A percentile compares a stretch with the other conserved stretches of the same genome.
phyloP scores from a whole-genome alignment of 2,329 filamentous ascomycete genomes.

The Aspergillus vadensis region DNA sequence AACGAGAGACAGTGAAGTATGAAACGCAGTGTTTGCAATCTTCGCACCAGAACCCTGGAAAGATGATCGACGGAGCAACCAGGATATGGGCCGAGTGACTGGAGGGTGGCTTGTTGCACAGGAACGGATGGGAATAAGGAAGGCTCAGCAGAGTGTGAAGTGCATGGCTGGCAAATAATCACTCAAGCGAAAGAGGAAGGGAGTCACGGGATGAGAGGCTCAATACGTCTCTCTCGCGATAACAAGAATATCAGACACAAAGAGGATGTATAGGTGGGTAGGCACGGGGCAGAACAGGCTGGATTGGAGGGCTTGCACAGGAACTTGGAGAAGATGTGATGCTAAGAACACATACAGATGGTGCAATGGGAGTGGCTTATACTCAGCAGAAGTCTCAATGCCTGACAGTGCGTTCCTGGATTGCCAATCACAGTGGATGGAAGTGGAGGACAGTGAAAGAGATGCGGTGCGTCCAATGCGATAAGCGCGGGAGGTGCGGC shows the following conservation, averaged over 20 bases:
- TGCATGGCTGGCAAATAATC: slow-evolving; percentile 7
- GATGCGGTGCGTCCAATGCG: slow-evolving; percentile 15
- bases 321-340: not conserved
- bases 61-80: not conserved
- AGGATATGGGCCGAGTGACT: not conserved
- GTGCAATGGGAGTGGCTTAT: not conserved
- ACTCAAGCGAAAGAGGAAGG: not conserved
- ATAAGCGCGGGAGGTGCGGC: slow-evolving; percentile 19
- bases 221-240: not conserved
- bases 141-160: slow-evolving; percentile 8
- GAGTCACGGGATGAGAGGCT: not conserved
- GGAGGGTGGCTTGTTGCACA: slow-evolving; percentile 1
- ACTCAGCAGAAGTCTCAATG: not conserved
- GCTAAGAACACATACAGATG: not conserved
- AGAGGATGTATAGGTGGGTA: slow-evolving; percentile 6
- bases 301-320: not conserved
- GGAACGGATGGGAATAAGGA: slow-evolving; percentile 1
- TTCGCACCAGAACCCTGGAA: not conserved
- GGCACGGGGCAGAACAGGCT: slow-evolving; percentile 7
- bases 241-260: slow-evolving; percentile 9
- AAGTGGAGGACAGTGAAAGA: not conserved
- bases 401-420: not conserved
- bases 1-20: not conserved
- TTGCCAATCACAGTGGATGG: not conserved
- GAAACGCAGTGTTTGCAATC: not conserved